Base-by-base conservation (phyloP, 352 stramenopile species). In the Globisporangium sylvaticum region DNA sequence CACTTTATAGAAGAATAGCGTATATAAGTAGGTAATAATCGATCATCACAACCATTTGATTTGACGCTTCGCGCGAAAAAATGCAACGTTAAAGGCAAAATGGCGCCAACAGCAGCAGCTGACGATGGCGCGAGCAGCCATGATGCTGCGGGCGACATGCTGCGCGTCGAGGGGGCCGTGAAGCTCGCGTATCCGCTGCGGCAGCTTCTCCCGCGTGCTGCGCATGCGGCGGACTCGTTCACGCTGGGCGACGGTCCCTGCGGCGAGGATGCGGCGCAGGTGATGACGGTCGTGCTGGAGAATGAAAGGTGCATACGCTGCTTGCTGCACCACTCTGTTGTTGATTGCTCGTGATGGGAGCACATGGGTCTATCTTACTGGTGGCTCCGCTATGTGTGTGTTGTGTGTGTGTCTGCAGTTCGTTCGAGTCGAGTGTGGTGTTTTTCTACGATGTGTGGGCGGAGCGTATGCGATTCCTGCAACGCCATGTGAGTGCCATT, bases 381-480 rank as follows among this genome's bases (percentile, higher is more conserved):
- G 25, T 9, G n/a, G 7, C 1, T 0, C 27, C 22, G 2, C 24
- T 20, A 31, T 56, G 8, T 54, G 31, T 20, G n/a, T n/a, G n/a
- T 37, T 44, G 9, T 20, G 1, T 22, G 22, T 24, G 25, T 78
- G 15, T 65, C 81, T 68, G 62, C 58, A 76, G 68, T 69, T 82
- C 74, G 22, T 88, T 77, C 57, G 65, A 85, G 62, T 78, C 74
- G 59, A 82, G 69, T 56, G 64, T 82, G 24, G 80, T 94, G 59
- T 94, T 84, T 65, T 77, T 92, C 37, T 94, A 94, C 68, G 80
- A 94, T 62, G 75, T 80, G 32, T 94, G 86, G 86, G 84, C 83
- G 24, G 65, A 73, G 22, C 80, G 76, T 22, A 79, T 91, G 69
- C 61, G 76, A 53, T 83, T 85, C 52, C 71, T 94, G 32, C 75